Percentiles rank a stretch among this genome's conserved stretches.
Evolutionary conservation across 2,329 filamentous ascomycete genomes (phyloP).

Genomic region (Cladorrhinum sp.): DNA sequence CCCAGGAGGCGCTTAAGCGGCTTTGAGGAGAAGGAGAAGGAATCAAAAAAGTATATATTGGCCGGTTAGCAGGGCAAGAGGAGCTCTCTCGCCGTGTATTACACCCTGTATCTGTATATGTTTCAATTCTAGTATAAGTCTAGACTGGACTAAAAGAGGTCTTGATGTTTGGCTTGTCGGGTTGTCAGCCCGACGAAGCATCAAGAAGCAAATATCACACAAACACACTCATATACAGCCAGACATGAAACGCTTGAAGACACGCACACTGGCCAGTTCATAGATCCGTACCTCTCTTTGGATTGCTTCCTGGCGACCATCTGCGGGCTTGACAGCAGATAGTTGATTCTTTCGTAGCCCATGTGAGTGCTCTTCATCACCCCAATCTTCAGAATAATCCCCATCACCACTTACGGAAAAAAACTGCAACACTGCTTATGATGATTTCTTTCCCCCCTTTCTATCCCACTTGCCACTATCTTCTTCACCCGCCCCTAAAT

Average conservation of each 20-base stretch:
- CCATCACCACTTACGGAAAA: too few relatives aligned
- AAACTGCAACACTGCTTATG: too few relatives aligned
- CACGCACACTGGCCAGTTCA: conserved; percentile 14
- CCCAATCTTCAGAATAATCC: background rate
- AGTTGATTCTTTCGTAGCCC: too few relatives aligned
- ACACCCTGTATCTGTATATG: conserved; percentile 23
- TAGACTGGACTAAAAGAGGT: background rate
- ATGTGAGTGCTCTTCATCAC: too few relatives aligned
- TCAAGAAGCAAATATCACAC: conserved; percentile 16
- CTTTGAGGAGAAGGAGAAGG: conserved; percentile 29
- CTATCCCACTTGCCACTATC: too few relatives aligned
- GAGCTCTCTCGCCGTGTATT: conserved; percentile 9
- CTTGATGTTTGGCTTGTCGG: background rate
- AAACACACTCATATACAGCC: background rate
- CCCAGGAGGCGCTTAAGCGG: conserved; percentile 46
- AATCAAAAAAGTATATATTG: background rate
- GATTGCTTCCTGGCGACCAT: background rate
- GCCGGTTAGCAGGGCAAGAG: too few relatives aligned
- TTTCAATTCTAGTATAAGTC: background rate
- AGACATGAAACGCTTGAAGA: conserved; percentile 5
- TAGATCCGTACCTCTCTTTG: background rate
- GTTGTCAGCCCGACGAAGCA: conserved; percentile 15
- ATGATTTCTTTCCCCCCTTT: too few relatives aligned
- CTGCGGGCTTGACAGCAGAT: background rate
- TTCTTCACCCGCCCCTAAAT: background rate